Evolutionary conservation across 257 asterid species (phyloP), one percentile per base, ranked within the genome.

Genomic region (Solanum pennellii): DNA sequence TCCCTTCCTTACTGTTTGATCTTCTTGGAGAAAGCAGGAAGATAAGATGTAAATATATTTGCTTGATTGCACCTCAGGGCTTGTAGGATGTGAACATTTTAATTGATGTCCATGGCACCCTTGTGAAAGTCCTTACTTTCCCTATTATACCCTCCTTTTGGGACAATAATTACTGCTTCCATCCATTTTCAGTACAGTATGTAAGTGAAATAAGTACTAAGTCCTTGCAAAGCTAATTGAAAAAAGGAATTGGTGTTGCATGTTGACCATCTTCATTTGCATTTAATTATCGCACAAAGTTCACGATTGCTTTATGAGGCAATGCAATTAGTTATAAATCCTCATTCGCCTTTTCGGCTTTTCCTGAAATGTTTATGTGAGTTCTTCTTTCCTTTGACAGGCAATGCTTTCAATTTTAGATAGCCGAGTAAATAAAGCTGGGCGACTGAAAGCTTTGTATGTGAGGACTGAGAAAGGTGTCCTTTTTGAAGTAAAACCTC

Each of bases 371-470:
- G 9, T 27, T 44, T 21, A 37, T 84, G 14, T 35, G 49, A 35
- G 18, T 10, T 37, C 11, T n/a, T 76, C 71, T 39, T 83, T 37
- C 66, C 86, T 86, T 37, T 88, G 59, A 80, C 89, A 95, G 99
- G 98, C 99, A 31, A 94, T 96, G 88, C 94, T 91, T 87, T 92
- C 93, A 71, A 95, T 96, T 73, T 88, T 96, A 86, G 99, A 97
- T 88, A 95, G 98, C 84, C 94, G 97, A 14, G 90, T 95, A 86
- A 97, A 97, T 91, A 95, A 95, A 92, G 84, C 91, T 86, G 98
- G 98, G 68, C 91, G 95, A 85, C 89, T 95, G 92, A 92, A 93
- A 91, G 98, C 98, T 59, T 84, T 97, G 87, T 97, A 94, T 86
- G 99, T 95, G 89, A 97, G 85, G 91, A 97, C 98, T 33, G 93